phyloP scores from a whole-genome alignment of 2,329 filamentous ascomycete genomes.

The Hypoxylon sp. region DNA sequence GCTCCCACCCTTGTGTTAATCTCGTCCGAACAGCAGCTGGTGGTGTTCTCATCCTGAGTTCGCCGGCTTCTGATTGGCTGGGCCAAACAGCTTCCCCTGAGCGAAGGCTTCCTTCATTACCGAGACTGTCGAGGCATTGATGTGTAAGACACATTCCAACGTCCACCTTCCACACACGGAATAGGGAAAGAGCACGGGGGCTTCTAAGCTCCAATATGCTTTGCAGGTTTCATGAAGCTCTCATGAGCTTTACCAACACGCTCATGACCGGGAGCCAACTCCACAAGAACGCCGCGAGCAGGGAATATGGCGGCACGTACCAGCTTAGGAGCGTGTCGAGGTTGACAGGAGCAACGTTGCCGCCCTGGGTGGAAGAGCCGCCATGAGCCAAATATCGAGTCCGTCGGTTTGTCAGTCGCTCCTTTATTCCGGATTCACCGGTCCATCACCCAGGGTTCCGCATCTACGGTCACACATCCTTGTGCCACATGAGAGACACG shows the following conservation, averaged over 20 bases:
- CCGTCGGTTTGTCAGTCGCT: slow-evolving; percentile 18
- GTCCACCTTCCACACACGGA: slow-evolving; percentile 50
- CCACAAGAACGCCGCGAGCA: slow-evolving; percentile 25
- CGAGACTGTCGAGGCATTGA: slow-evolving; percentile 39
- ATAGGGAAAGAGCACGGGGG: slow-evolving; percentile 45
- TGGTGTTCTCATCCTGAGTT: slow-evolving; percentile 36
- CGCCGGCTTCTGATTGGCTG: slow-evolving; percentile 43
- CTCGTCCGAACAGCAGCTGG: slow-evolving; percentile 34
- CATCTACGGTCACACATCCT: slow-evolving; percentile 35
- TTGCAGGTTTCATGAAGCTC: slow-evolving; percentile 33
- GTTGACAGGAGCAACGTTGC: slow-evolving; percentile 50
- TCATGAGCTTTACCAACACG: slow-evolving; percentile 39
- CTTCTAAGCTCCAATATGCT: slow-evolving; percentile 29
- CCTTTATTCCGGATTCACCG: slow-evolving; percentile 34
- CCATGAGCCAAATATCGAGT: slow-evolving; percentile 28
- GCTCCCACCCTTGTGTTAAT: slow-evolving; percentile 37
- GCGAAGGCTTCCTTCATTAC: slow-evolving; percentile 44
- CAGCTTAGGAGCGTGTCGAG: slow-evolving; percentile 25
- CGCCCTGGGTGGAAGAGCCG: slow-evolving; percentile 36
- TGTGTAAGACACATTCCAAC: slow-evolving; percentile 47
- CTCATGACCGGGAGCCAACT: slow-evolving; percentile 36
- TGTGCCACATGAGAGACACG: slow-evolving; percentile 44
- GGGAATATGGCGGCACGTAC: slow-evolving; percentile 31
- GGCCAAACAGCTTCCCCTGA: slow-evolving; percentile 46
- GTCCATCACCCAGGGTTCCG: slow-evolving; percentile 23